Conservation (phyloP, 164 flowering plant species). For the Buxus sempervirens region DNA sequence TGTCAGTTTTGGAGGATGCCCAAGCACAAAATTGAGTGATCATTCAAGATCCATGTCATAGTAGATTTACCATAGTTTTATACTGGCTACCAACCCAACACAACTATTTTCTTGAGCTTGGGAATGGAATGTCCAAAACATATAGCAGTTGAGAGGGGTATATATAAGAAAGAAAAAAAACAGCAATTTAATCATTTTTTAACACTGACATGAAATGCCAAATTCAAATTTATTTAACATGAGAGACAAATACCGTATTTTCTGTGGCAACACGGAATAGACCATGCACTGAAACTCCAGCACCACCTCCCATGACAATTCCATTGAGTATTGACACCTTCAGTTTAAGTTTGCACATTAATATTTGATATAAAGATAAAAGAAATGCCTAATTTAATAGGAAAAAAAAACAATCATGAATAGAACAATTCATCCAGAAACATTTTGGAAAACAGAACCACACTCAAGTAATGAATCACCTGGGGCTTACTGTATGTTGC, state of each 20-base stretch:
- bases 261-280: constrained; percentile 24
- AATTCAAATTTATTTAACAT: not conserved
- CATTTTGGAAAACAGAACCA: not conserved
- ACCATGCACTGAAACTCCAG: constrained; percentile 25
- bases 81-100: no score
- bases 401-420: not conserved
- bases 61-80: no score
- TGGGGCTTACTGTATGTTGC: constrained; percentile 42
- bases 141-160: no score
- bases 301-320: constrained; percentile 36
- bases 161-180: no score
- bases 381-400: not conserved
- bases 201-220: no score
- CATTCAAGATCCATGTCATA: no score
- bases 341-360: not conserved
- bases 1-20: no score
- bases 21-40: no score
- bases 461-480: constrained; percentile 8
- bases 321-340: constrained; percentile 28
- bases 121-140: no score
- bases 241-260: constrained; percentile 19
- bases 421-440: not conserved
- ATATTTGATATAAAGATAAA: not conserved
- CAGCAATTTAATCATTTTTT: no score
- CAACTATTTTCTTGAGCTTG: no score